Percentiles rank a stretch among this genome's conserved stretches.
Evolutionary conservation across 306 rosid species (phyloP).

Genomic region (Castanea mollissima): DNA sequence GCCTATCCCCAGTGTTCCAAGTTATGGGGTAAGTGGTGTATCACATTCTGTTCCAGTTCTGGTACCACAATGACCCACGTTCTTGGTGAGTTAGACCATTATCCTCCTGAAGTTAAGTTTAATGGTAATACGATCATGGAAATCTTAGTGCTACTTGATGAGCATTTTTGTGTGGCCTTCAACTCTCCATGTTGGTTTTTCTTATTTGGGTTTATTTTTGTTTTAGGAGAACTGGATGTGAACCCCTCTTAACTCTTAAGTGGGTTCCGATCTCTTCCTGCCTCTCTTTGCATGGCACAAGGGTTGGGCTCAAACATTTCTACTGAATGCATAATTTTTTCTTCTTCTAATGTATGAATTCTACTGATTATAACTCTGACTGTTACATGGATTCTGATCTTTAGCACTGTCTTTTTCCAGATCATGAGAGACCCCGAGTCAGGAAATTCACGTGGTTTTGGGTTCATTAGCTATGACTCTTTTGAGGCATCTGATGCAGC

Average conservation of each 20-base stretch:
- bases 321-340: not conserved
- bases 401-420: conserved; percentile 39
- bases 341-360: not conserved
- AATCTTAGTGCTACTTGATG: not conserved
- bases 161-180: not conserved
- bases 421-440: conserved; percentile 99
- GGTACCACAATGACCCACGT: not conserved
- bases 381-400: conserved; percentile 22
- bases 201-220: conserved; percentile 5
- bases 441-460: conserved; percentile 97
- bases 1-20: not conserved
- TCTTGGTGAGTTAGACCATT: not conserved
- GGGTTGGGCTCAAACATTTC: conserved; percentile 6
- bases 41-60: not conserved
- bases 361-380: not conserved
- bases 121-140: not conserved
- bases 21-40: not conserved
- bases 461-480: conserved; percentile 95
- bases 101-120: not conserved
- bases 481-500: conserved; percentile 99
- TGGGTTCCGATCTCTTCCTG: not conserved
- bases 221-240: conserved; percentile 2
- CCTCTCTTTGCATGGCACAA: not conserved
- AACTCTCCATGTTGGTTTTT: conserved; percentile 12
- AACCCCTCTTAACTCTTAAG: not conserved